Conservation (phyloP, 176 grass and related monocot species). For the Aegilops umbellulata region DNA sequence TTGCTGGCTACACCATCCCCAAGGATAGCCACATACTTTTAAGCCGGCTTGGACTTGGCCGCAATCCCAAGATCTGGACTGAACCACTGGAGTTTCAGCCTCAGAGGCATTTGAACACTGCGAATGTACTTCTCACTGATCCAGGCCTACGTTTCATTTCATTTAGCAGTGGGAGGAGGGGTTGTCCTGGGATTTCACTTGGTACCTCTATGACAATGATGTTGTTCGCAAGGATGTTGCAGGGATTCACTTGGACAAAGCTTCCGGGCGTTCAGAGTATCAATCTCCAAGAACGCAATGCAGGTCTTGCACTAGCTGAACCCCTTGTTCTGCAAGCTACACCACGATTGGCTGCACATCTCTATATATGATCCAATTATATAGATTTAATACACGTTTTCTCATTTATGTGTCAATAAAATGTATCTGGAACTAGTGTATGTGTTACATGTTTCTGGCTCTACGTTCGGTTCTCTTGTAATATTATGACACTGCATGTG, state of each 20-base stretch:
- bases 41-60: not conserved
- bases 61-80: not conserved
- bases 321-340: not conserved
- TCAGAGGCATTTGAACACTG: not conserved
- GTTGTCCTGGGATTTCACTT: not conserved
- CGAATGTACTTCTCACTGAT: slow-evolving; percentile 23
- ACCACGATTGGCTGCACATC: not conserved
- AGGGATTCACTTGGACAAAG: slow-evolving; percentile 35
- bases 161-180: slow-evolving; percentile 31
- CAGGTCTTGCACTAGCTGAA: slow-evolving; percentile 6
- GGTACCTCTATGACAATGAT: slow-evolving; percentile 26
- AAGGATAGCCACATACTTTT: not conserved
- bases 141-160: slow-evolving; percentile 37
- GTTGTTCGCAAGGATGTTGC: slow-evolving; percentile 39
- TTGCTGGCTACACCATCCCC: not conserved
- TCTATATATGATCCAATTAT: not conserved
- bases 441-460: no score
- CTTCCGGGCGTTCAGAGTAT: not conserved
- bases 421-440: not conserved
- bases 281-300: not conserved
- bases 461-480: no score
- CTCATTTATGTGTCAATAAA: not conserved
- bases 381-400: not conserved
- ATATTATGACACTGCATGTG: no score
- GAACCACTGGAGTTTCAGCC: not conserved